Conservation (phyloP, 139 green algal genomes). For the Micromonas pusilla region DNA sequence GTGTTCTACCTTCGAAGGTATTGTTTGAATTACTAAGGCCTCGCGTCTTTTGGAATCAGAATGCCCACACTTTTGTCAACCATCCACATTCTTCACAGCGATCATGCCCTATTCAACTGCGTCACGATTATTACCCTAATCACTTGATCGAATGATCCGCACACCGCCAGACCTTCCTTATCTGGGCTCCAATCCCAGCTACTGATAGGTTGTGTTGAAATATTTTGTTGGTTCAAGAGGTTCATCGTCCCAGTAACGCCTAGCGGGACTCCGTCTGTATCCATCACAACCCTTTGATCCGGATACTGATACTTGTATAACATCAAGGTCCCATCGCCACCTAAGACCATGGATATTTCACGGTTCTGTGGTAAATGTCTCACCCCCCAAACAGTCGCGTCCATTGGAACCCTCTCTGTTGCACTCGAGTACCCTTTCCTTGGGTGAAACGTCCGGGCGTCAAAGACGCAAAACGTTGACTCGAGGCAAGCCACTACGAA, state of each 20-base stretch:
- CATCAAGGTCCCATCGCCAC: slow-evolving; percentile 68
- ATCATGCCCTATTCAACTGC: neutral
- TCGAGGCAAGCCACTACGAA: slow-evolving; percentile 74
- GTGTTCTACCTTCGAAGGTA: too few relatives aligned
- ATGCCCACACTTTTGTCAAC: neutral
- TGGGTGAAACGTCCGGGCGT: slow-evolving; percentile 70
- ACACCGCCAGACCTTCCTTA: slow-evolving; percentile 73
- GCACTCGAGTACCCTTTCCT: slow-evolving; percentile 61
- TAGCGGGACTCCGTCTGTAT: slow-evolving; percentile 52
- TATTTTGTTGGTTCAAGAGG: slow-evolving; percentile 46
- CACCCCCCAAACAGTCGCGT: slow-evolving; percentile 66
- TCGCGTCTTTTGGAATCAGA: too few relatives aligned
- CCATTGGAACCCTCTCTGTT: slow-evolving; percentile 46
- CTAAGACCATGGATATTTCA: slow-evolving; percentile 63
- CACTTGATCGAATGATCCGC: slow-evolving; percentile 73
- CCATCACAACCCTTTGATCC: slow-evolving; percentile 65
- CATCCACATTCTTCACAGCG: neutral
- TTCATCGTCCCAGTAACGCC: slow-evolving; percentile 70
- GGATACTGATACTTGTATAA: slow-evolving; percentile 90
- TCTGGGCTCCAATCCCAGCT: slow-evolving; percentile 78
- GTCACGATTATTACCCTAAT: slow-evolving; percentile 75
- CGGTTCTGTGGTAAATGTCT: slow-evolving; percentile 77
- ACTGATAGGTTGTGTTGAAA: slow-evolving; percentile 73
- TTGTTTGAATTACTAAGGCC: too few relatives aligned
- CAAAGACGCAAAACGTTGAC: slow-evolving; percentile 69